Evolutionary conservation across 2,329 filamentous ascomycete species (phyloP).

Genomic region (Arthroderma uncinatum): DNA sequence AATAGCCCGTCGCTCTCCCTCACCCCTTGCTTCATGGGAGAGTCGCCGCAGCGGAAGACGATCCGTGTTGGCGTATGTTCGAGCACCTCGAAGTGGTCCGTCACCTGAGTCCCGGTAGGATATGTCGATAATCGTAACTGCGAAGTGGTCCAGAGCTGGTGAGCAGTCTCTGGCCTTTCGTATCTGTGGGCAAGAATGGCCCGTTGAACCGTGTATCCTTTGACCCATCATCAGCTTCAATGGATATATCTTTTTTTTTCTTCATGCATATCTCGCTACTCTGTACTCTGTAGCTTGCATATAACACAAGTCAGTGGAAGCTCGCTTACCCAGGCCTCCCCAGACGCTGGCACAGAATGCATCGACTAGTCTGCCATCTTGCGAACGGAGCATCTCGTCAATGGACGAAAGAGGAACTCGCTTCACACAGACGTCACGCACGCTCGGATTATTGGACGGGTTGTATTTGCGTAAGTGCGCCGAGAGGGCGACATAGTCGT

Average conservation of each 20-base stretch:
- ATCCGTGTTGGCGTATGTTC: conserved; percentile 51
- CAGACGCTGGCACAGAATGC: conserved; percentile 58
- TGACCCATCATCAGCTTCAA: neutral
- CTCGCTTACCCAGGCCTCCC: conserved; percentile 23
- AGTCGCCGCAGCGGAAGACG: conserved; percentile 55
- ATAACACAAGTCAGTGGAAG: neutral
- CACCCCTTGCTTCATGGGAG: conserved; percentile 46
- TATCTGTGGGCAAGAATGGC: conserved; percentile 50
- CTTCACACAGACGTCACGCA: conserved; percentile 54
- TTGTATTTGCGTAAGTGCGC: conserved; percentile 50
- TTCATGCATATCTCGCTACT: neutral
- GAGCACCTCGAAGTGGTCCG: conserved; percentile 62
- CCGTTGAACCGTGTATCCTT: conserved; percentile 44
- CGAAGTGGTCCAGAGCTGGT: conserved; percentile 50
- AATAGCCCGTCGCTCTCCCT: conserved; percentile 56
- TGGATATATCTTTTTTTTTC: neutral
- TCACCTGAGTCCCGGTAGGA: conserved; percentile 52
- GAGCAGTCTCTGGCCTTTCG: conserved; percentile 43
- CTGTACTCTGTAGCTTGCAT: neutral
- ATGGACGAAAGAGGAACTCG: conserved; percentile 53
- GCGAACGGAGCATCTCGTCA: conserved; percentile 52
- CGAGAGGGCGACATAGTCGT: conserved; percentile 52
- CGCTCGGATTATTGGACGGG: conserved; percentile 49
- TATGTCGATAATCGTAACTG: conserved; percentile 49
- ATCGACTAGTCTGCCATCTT: conserved; percentile 49